Percentiles rank a stretch among this genome's conserved stretches.
phyloP scores from a whole-genome alignment of 1,284 basidiomycete genomes.

The Tremellales sp. region DNA sequence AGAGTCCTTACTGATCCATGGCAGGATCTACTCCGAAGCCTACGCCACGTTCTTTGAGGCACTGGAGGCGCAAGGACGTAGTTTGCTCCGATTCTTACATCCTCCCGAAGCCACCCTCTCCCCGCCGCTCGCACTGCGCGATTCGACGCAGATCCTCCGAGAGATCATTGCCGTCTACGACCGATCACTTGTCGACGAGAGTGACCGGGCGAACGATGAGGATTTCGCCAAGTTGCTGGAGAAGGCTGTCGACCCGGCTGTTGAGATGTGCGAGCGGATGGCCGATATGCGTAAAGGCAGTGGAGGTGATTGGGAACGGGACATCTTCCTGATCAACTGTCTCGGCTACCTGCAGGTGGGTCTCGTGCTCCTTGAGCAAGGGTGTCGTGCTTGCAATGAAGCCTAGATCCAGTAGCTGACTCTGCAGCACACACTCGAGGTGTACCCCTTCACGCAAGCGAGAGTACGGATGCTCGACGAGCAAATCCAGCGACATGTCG shows the following conservation, averaged over 20 bases:
- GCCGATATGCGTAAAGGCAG: constrained; percentile 59
- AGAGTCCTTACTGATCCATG: constrained; percentile 4
- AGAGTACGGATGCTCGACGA: constrained; percentile 60
- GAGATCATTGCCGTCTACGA: constrained; percentile 86
- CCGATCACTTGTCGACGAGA: constrained; percentile 61
- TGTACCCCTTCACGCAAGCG: constrained; percentile 65
- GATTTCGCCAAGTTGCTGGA: constrained; percentile 71
- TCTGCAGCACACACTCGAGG: constrained; percentile 62
- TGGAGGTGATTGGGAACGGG: constrained; percentile 64
- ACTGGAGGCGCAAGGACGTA: constrained; percentile 73
- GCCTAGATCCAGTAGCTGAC: constrained; percentile 1
- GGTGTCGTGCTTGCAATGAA: not conserved
- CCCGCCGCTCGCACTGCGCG: constrained; percentile 71
- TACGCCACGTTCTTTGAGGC: constrained; percentile 82
- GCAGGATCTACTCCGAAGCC: constrained; percentile 71
- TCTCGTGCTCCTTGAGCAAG: not conserved
- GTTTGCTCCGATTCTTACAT: constrained; percentile 65
- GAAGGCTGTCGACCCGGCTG: constrained; percentile 73
- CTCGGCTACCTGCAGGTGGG: constrained; percentile 68
- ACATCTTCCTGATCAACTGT: constrained; percentile 79
- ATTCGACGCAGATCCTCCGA: constrained; percentile 73
- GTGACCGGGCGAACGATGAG: constrained; percentile 49
- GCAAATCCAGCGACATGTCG: constrained; percentile 62
- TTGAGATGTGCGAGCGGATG: constrained; percentile 68
- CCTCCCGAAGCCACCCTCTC: constrained; percentile 70